phyloP scores from a whole-genome alignment of 2,329 filamentous ascomycete species.

The Xylariaceae sp. region DNA sequence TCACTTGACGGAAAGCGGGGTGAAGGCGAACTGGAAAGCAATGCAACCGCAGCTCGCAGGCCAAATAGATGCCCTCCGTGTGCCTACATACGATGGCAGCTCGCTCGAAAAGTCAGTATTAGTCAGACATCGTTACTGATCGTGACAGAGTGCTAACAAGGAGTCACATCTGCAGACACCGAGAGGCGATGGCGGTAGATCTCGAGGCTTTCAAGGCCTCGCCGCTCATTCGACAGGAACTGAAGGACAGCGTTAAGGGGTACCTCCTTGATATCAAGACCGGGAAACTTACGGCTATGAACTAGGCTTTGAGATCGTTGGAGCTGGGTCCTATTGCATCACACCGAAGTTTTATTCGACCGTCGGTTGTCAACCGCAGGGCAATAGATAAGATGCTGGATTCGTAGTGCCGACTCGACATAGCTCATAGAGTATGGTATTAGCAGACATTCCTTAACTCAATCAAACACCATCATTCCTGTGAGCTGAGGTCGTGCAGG shows the following conservation, averaged over 20 bases:
- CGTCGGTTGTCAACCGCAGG: too few relatives aligned
- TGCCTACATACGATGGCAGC: neutral
- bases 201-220: neutral
- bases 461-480: too few relatives aligned
- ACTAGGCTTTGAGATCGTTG: neutral
- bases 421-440: too few relatives aligned
- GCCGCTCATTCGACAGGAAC: neutral
- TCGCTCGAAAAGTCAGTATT: constrained; percentile 1
- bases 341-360: too few relatives aligned
- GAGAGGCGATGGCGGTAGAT: neutral
- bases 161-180: neutral
- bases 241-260: neutral
- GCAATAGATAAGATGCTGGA: too few relatives aligned
- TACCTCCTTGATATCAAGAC: constrained; percentile 2
- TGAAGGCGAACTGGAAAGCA: neutral
- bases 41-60: neutral
- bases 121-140: too few relatives aligned
- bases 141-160: neutral
- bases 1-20: neutral
- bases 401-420: too few relatives aligned
- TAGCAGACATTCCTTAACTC: too few relatives aligned
- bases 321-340: too few relatives aligned
- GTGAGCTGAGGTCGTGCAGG: constrained; percentile 14
- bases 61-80: neutral
- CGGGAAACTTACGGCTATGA: neutral